Conservation (phyloP, 768 basidiomycete species). For the button mushroom (Agaricus bisporus) region DNA sequence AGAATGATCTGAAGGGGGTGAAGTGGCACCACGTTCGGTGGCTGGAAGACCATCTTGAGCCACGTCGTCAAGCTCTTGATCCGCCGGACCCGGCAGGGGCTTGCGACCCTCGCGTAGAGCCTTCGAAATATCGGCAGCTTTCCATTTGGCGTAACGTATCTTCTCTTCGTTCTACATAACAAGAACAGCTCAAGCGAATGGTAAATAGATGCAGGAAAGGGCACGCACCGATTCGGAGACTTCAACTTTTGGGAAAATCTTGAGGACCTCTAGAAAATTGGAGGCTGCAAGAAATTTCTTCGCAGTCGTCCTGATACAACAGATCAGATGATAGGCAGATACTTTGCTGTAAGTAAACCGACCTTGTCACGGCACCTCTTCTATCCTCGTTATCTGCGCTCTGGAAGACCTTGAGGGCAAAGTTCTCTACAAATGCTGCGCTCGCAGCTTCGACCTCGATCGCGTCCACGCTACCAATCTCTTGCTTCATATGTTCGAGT, state of each 20-base stretch:
- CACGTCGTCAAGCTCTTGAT: conserved; percentile 26
- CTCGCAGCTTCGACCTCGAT: conserved; percentile 79
- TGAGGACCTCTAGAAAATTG: conserved; percentile 88
- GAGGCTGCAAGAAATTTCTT: conserved; percentile 94
- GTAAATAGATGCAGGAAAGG: not conserved
- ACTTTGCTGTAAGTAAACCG: conserved; percentile 9
- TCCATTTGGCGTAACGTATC: conserved; percentile 94
- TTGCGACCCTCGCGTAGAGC: conserved; percentile 90
- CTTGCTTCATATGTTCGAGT: conserved; percentile 76
- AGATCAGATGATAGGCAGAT: not conserved
- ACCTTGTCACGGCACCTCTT: conserved; percentile 71
- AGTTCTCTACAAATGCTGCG: conserved; percentile 91
- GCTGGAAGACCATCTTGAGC: conserved; percentile 14
- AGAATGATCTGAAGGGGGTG: not conserved
- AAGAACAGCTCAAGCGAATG: no score
- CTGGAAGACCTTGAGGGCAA: conserved; percentile 85
- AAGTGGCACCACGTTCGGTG: not conserved
- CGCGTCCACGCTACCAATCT: conserved; percentile 71
- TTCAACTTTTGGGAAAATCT: conserved; percentile 59
- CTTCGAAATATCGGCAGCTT: conserved; percentile 91
- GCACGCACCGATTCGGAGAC: conserved; percentile 50
- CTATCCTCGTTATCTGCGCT: conserved; percentile 91
- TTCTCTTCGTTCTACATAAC: conserved; percentile 70
- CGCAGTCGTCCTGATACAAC: conserved; percentile 64
- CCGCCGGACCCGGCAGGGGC: conserved; percentile 76